Evolutionary conservation across 768 basidiomycete species (phyloP).

Genomic region (Collybiopsis luxurians): DNA sequence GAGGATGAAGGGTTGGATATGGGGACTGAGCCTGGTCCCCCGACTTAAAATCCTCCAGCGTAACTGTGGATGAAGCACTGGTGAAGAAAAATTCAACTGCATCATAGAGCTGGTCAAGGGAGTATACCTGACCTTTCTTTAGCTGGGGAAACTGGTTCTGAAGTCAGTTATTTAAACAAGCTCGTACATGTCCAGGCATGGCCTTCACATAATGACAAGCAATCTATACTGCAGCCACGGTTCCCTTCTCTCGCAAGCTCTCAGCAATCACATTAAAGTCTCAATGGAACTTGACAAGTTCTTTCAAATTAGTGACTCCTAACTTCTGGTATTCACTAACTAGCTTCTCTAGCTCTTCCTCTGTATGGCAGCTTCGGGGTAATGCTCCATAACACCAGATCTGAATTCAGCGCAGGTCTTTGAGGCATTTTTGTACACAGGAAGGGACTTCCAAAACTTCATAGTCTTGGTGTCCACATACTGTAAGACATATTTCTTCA

Average conservation of each 20-base stretch:
- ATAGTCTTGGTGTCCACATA: background rate
- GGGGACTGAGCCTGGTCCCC: background rate
- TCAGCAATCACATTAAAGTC: no score
- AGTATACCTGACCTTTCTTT: background rate
- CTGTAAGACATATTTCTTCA: background rate
- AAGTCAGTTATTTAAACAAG: background rate
- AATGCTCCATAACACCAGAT: no score
- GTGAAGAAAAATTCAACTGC: background rate
- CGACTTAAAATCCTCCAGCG: background rate
- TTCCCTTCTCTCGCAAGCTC: no score
- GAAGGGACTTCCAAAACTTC: background rate
- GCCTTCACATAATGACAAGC: background rate
- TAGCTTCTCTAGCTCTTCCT: background rate
- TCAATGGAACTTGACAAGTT: no score
- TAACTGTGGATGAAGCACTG: background rate
- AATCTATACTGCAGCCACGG: background rate
- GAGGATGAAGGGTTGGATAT: no score
- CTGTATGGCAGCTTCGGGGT: no score
- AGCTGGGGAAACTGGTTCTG: no score
- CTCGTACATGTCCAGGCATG: background rate
- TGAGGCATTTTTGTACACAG: background rate
- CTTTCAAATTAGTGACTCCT: no score
- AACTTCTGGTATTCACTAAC: background rate
- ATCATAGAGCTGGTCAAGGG: background rate
- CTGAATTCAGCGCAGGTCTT: no score